phyloP scores from a whole-genome alignment of 768 basidiomycete genomes.

The Crepidotus variabilis region DNA sequence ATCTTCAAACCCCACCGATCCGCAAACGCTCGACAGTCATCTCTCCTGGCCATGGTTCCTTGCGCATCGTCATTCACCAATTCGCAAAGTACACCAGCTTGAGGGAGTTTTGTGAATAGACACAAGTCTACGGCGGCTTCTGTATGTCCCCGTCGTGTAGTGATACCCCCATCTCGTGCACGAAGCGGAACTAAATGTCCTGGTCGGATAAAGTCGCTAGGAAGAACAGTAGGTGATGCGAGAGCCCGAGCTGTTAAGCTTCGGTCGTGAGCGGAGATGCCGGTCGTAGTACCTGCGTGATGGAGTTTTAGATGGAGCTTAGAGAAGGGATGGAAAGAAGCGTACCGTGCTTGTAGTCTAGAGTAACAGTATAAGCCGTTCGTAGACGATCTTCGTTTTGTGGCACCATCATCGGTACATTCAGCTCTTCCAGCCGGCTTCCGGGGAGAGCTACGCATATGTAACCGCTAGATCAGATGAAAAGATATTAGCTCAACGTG shows the following conservation, averaged over 20 bases:
- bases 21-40: constrained; percentile 91
- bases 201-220: constrained; percentile 83
- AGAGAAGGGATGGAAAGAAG: constrained; percentile 9
- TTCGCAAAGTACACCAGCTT: constrained; percentile 89
- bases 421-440: constrained; percentile 69
- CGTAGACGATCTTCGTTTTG: constrained; percentile 85
- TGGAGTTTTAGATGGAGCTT: constrained; percentile 3
- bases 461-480: constrained; percentile 65
- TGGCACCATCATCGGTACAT: constrained; percentile 93
- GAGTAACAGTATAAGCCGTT: constrained; percentile 94
- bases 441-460: constrained; percentile 85
- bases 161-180: constrained; percentile 79
- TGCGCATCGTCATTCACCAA: constrained; percentile 87
- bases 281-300: constrained; percentile 78
- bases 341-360: constrained; percentile 87
- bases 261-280: constrained; percentile 96
- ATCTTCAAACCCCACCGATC: constrained; percentile 87
- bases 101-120: constrained; percentile 58
- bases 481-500: constrained; percentile 21
- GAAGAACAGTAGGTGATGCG: constrained; percentile 49
- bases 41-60: constrained; percentile 92
- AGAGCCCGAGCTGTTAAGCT: constrained; percentile 83
- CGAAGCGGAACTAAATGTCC: constrained; percentile 96
- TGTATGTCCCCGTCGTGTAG: constrained; percentile 90
- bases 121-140: constrained; percentile 90